Base-by-base conservation (phyloP, 2,329 filamentous ascomycete genomes). In the Paraconiothyrium sp. region DNA sequence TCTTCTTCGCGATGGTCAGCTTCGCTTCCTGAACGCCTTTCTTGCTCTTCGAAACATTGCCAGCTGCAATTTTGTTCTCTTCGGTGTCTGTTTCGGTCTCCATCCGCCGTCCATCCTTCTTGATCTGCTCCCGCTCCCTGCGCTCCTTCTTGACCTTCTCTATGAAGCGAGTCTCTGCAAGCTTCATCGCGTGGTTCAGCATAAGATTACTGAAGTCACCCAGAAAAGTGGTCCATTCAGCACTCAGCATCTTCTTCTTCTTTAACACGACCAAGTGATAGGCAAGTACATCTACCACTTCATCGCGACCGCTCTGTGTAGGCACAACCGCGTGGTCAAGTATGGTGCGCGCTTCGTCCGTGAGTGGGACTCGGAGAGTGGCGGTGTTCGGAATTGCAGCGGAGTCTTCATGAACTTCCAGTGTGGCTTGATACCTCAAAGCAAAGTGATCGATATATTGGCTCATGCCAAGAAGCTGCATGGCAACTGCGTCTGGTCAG, bases 361-460 rank as follows among this genome's bases (percentile, higher is more conserved):
- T 39, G 3, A 10, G 24, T n/a, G 49, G 49, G 9, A 39, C 10
- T 37, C 49, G 49, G 4, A 52, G 34, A 22, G 24, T 13, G n/a
- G 16, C 27, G 34, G n/a, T 20, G 2, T 22, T 37, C 16, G 27
- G 6, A 30, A 3, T 30, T 6, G 27, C 27, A 30, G n/a, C 32
- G 24, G 34, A 24, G 2, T 5, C 34, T 13, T 4, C n/a, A 8
- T 20, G 32, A 8, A 39, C 39, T 13, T 3, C 34, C 14, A 52
- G 49, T 1, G 48, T 51, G n/a, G 20, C 6, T 11, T 37, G n/a
- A 14, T 52, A 52, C 10, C 20, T 24, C 7, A 34, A 22, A 8
- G 34, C n/a, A 13, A 52, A 52, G 32, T 52, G n/a, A 11, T 52
- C 49, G 34, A 52, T 39, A 14, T 52, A 52, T n/a, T 52, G 20